These are phyloP conservation scores for Medicago lupulina DNA, from an alignment of 306 rosid species.

Conservation along the genomic window DNA sequence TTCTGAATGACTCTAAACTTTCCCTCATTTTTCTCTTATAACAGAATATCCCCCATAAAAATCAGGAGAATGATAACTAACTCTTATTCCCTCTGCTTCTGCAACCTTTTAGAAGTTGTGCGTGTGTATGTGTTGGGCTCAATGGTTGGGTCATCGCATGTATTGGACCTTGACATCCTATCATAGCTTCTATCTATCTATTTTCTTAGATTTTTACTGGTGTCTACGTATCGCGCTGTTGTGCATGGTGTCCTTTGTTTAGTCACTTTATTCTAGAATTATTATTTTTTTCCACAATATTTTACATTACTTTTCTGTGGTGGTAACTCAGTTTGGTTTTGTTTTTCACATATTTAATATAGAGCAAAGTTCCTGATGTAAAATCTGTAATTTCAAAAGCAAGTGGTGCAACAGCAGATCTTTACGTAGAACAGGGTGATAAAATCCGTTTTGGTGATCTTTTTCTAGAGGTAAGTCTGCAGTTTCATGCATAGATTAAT, in stretches of 20 bases:
- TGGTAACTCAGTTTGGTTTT: slow-evolving; percentile 17
- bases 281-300: neutral
- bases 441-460: slow-evolving; percentile 72
- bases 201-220: no score
- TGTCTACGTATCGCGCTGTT: no score
- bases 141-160: neutral
- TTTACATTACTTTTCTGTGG: slow-evolving; percentile 1
- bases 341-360: slow-evolving; percentile 32
- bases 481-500: slow-evolving; percentile 25
- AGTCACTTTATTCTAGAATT: neutral
- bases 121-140: neutral
- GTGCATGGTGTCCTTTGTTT: neutral
- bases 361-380: slow-evolving; percentile 75
- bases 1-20: neutral
- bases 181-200: neutral
- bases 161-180: neutral
- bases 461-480: slow-evolving; percentile 73
- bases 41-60: neutral
- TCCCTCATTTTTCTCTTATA: neutral
- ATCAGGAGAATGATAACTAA: neutral
- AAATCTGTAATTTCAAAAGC: slow-evolving; percentile 88
- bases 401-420: slow-evolving; percentile 81
- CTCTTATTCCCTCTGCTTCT: neutral
- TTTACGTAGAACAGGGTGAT: slow-evolving; percentile 65
- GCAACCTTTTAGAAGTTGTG: neutral